These are phyloP conservation scores for Didymella pinodella DNA, from an alignment of 2,329 filamentous ascomycete species.

Conservation along the genomic window DNA sequence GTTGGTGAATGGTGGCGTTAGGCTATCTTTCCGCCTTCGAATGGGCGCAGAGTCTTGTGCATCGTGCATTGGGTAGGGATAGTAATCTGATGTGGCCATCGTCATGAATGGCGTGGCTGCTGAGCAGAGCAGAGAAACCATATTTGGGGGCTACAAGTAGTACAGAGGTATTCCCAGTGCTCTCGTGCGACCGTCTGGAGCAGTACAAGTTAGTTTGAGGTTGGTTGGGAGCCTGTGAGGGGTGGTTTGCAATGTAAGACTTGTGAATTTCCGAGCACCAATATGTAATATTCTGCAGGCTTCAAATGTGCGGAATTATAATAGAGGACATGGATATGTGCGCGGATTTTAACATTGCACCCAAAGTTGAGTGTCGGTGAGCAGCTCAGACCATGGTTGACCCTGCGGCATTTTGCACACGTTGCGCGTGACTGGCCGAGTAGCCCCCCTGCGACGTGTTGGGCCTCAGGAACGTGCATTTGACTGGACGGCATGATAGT, in stretches of 20 bases:
- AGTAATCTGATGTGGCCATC: constrained; percentile 9
- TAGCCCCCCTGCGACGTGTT: neutral
- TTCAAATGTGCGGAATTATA: neutral
- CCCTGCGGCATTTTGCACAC: constrained; percentile 21
- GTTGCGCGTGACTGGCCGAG: constrained; percentile 12
- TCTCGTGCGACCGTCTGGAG: neutral
- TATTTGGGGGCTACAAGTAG: neutral
- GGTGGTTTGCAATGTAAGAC: neutral
- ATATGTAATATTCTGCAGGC: neutral
- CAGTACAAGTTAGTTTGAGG: neutral
- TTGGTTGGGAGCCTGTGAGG: neutral
- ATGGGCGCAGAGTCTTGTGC: neutral
- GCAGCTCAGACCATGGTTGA: constrained; percentile 18
- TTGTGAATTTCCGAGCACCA: no score
- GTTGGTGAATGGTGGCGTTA: neutral
- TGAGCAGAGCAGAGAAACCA: neutral
- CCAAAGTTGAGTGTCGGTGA: constrained; percentile 16
- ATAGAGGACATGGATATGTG: constrained; percentile 2
- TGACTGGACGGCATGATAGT: constrained; percentile 1
- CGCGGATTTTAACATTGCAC: constrained; percentile 1
- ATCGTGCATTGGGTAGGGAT: constrained; percentile 8
- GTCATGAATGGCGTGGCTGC: constrained; percentile 1
- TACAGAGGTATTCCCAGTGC: no score
- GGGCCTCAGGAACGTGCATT: constrained; percentile 9
- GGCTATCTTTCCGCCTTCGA: neutral